Evolutionary conservation across 306 rosid species (phyloP), one percentile per base, ranked within the genome.

Genomic region (Medicago lupulina): DNA sequence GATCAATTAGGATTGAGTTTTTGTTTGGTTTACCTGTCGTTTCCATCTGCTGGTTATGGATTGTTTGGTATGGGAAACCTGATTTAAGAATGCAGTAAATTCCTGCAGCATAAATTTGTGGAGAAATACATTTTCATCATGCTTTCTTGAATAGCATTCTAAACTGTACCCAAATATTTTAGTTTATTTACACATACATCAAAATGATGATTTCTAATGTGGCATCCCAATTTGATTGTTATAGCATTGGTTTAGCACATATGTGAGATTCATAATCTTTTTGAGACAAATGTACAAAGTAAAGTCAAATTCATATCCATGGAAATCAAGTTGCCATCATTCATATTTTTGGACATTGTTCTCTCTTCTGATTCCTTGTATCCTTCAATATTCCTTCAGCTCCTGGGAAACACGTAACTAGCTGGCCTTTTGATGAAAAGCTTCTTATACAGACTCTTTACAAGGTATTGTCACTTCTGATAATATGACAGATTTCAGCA

Each of bases 341-440:
- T 34, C 16, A 25, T 50, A 25, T 21, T 70, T 43, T 44, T 59
- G 41, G 58, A 63, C 51, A 61, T 39, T 79, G 17, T 71, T 38
- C n/a, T 71, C 67, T 62, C 18, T n/a, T 66, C 17, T 70, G 53
- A 67, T 72, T 43, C 21, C 14, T 53, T 62, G 7, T 34, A 61
- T 28, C 47, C 17, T 65, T 51, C 79, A 18, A 75, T 68, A n/a
- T 78, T 59, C 43, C 53, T 81, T 50, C 69, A 95, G 96, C 82
- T 65, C 63, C 86, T 71, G 84, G 76, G 63, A 94, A 83, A 84
- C 88, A 86, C 84, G 79, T 73, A 54, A 83, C 81, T 74, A 86
- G 86, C 77, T 95, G 97, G 98, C 80, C 93, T 34, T 90, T 95
- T 67, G 97, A 95, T 21, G 98, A 95, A 79, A 92, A 66, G 83